Conservation (phyloP, 2,329 filamentous ascomycete genomes). For the Fulvia fulva region DNA sequence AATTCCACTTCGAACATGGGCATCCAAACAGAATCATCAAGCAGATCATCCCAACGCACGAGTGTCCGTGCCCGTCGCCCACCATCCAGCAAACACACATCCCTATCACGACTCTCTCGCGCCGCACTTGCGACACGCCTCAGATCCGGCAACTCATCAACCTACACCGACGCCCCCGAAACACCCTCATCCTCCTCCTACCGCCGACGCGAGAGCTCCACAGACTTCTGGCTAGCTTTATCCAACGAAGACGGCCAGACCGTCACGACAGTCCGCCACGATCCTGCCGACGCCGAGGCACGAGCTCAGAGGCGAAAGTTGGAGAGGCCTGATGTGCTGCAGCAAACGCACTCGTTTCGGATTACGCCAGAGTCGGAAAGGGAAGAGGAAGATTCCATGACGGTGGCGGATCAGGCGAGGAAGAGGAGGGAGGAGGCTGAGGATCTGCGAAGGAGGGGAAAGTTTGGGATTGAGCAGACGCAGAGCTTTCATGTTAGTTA, state of each 20-base stretch:
- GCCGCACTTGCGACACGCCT: neutral
- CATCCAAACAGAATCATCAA: neutral
- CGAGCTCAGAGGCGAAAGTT: neutral
- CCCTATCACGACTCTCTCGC: neutral
- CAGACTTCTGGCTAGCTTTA: constrained; percentile 7
- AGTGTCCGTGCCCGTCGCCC: neutral
- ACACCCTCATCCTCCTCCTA: neutral
- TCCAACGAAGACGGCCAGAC: constrained; percentile 12
- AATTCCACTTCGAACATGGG: neutral
- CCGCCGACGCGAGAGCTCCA: neutral
- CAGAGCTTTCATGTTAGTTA: neutral
- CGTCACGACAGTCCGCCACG: constrained; percentile 11
- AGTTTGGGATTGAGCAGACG: constrained; percentile 11
- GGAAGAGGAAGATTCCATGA: neutral
- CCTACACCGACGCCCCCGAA: neutral
- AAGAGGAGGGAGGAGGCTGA: neutral
- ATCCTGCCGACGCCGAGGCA: constrained; percentile 8
- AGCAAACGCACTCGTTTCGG: neutral
- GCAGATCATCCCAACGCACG: neutral
- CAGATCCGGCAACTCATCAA: neutral
- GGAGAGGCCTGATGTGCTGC: neutral
- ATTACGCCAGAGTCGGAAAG: neutral
- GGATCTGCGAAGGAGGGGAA: neutral
- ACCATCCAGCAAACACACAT: neutral
- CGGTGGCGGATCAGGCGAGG: neutral